Evolutionary conservation across 2,329 filamentous ascomycete genomes (phyloP).

Genomic region (Monilinia aucupariae): DNA sequence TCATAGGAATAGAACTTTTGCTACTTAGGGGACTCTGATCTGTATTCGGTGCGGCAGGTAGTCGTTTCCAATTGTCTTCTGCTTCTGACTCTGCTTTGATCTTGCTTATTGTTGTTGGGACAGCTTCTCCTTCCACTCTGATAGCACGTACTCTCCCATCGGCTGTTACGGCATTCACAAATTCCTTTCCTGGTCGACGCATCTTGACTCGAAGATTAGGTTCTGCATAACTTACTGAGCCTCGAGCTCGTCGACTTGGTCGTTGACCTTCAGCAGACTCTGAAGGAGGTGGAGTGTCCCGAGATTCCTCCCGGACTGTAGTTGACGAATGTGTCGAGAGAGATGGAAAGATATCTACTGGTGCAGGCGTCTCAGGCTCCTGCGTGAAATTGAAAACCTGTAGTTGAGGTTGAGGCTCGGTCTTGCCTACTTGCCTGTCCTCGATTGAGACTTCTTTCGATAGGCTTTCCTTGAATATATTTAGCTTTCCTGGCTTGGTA

Average conservation of each 20-base stretch:
- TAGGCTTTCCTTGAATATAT: conserved; percentile 27
- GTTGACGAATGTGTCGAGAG: conserved; percentile 45
- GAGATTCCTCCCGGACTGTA: conserved; percentile 26
- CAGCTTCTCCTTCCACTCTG: conserved; percentile 28
- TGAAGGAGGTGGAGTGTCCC: conserved; percentile 55
- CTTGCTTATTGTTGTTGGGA: conserved; percentile 7
- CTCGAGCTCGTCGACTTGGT: conserved; percentile 60
- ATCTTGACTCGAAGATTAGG: conserved; percentile 79
- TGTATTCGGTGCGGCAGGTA: conserved; percentile 25
- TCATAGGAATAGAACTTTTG: conserved; percentile 22
- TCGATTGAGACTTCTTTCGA: conserved; percentile 21
- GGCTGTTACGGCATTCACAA: conserved; percentile 68
- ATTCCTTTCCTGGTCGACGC: conserved; percentile 70
- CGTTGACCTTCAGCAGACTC: conserved; percentile 53
- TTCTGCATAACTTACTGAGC: conserved; percentile 73
- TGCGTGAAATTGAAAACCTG: conserved; percentile 34
- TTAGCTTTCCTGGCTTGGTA: conserved; percentile 39
- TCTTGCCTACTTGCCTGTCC: not conserved
- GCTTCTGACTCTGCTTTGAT: conserved; percentile 32
- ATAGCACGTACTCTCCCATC: conserved; percentile 45
- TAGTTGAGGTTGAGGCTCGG: not conserved
- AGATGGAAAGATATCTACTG: conserved; percentile 42
- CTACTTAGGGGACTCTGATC: conserved; percentile 34
- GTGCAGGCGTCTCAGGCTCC: conserved; percentile 37
- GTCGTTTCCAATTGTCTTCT: conserved; percentile 33